A percentile compares a stretch with the other conserved stretches of the same genome.
Evolutionary conservation across 2,329 filamentous ascomycete genomes (phyloP).

Genomic region (Cytospora chrysosperma): DNA sequence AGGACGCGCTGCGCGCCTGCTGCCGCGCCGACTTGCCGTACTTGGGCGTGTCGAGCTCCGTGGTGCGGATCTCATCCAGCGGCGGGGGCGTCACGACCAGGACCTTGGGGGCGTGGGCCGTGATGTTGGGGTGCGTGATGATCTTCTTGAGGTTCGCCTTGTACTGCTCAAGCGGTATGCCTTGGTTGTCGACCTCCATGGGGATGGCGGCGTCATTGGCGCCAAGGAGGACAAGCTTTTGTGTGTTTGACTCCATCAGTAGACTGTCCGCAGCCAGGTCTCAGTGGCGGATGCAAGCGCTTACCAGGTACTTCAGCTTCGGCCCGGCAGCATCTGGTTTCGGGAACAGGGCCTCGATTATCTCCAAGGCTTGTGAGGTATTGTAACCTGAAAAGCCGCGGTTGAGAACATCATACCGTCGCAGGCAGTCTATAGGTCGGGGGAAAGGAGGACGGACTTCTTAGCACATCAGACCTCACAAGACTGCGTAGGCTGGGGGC

Average conservation of each 20-base stretch:
- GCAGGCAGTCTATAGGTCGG: conserved; percentile 62
- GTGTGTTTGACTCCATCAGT: background rate
- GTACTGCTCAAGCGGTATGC: conserved; percentile 76
- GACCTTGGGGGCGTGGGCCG: conserved; percentile 68
- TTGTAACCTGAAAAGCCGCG: conserved; percentile 86
- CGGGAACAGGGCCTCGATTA: conserved; percentile 70
- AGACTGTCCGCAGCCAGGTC: background rate
- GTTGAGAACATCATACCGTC: conserved; percentile 83
- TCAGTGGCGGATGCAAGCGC: conserved; percentile 26
- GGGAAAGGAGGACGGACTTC: background rate
- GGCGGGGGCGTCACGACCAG: conserved; percentile 82
- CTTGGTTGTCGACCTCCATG: conserved; percentile 63
- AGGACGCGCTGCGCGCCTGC: conserved; percentile 50
- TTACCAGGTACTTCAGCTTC: conserved; percentile 66
- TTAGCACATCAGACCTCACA: background rate
- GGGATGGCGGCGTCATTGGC: conserved; percentile 84
- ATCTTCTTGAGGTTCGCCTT: conserved; percentile 70
- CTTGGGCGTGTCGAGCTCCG: conserved; percentile 42
- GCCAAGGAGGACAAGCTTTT: conserved; percentile 75
- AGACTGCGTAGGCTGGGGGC: background rate
- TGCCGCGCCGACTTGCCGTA: conserved; percentile 35
- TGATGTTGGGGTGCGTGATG: conserved; percentile 67
- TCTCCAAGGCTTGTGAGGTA: conserved; percentile 68
- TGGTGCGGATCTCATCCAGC: conserved; percentile 70
- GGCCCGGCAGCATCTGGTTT: conserved; percentile 56